Conservation (phyloP, 2,329 filamentous ascomycete genomes). For the Aspergillus oerlinghausenensis region DNA sequence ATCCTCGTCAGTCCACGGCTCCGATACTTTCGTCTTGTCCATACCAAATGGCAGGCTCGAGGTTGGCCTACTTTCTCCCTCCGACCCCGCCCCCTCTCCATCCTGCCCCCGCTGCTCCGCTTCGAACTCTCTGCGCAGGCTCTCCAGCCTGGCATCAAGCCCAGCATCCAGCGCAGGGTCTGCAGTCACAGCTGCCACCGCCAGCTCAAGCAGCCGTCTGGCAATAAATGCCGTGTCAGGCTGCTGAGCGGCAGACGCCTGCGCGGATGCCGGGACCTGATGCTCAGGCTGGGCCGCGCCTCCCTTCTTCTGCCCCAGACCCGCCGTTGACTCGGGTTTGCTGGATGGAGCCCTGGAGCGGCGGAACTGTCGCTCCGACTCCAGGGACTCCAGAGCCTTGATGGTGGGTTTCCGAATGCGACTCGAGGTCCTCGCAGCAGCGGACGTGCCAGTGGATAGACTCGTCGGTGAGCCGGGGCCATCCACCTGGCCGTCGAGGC, state of each 20-base stretch:
- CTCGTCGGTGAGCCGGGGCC: conserved; percentile 16
- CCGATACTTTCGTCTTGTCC: conserved; percentile 14
- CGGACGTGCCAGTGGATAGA: conserved; percentile 14
- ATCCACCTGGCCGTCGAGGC: conserved; percentile 18
- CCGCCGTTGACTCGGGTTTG: conserved; percentile 4
- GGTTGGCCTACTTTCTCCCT: conserved; percentile 12
- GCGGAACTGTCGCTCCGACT: conserved; percentile 16
- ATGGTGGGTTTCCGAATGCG: conserved; percentile 20
- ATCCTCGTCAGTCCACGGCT: conserved; percentile 24
- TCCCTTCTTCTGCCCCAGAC: background rate
- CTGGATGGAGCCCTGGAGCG: conserved; percentile 11
- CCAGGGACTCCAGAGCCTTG: conserved; percentile 15
- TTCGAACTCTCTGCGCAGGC: conserved; percentile 11
- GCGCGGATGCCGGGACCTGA: background rate
- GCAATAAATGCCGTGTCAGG: conserved; percentile 7
- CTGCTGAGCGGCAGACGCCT: background rate
- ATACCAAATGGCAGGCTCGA: conserved; percentile 10
- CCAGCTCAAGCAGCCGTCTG: conserved; percentile 13
- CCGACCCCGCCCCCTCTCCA: background rate
- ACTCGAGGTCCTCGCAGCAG: conserved; percentile 13
- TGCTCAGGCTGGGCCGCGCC: background rate
- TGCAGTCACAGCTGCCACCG: conserved; percentile 10
- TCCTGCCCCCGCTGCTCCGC: background rate
- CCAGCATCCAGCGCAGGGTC: conserved; percentile 9
- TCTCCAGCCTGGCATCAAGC: conserved; percentile 11